phyloP scores from a whole-genome alignment of 371 early-diverging fungal genomes.

The Chytridiales sp. region DNA sequence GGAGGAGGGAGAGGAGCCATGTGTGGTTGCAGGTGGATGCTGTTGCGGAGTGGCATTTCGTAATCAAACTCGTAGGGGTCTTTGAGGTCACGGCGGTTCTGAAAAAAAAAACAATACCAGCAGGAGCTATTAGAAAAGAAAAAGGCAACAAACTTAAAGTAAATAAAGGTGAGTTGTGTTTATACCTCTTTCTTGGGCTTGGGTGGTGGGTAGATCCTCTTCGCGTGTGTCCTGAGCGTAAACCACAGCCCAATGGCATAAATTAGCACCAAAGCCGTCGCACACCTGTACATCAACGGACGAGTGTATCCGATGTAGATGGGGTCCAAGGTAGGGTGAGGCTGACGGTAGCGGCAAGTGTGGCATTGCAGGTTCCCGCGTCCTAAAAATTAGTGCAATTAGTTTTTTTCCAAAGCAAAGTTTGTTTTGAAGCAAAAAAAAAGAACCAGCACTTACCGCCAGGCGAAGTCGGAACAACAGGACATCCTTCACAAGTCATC shows the following conservation, averaged over 20 bases:
- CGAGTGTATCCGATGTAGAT: slow-evolving; percentile 78
- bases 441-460: background rate
- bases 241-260: slow-evolving; percentile 93
- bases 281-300: slow-evolving; percentile 88
- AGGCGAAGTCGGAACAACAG: slow-evolving; percentile 6
- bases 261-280: slow-evolving; percentile 76
- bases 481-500: slow-evolving; percentile 54
- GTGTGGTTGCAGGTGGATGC: background rate
- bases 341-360: slow-evolving; percentile 48
- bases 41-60: background rate
- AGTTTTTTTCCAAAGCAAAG: background rate
- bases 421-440: background rate
- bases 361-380: slow-evolving; percentile 25
- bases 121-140: slow-evolving; percentile 2
- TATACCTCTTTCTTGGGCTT: slow-evolving; percentile 28
- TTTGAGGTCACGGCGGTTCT: no score
- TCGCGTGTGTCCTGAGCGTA: slow-evolving; percentile 87
- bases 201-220: slow-evolving; percentile 71
- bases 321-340: slow-evolving; percentile 74
- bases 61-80: background rate
- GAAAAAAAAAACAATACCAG: background rate
- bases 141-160: background rate
- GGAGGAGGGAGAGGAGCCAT: background rate
- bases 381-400: background rate
- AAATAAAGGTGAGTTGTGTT: no score